Evolutionary conservation across 768 basidiomycete genomes (phyloP), one percentile per base, ranked within the genome.

Genomic region (Collybia sordida): DNA sequence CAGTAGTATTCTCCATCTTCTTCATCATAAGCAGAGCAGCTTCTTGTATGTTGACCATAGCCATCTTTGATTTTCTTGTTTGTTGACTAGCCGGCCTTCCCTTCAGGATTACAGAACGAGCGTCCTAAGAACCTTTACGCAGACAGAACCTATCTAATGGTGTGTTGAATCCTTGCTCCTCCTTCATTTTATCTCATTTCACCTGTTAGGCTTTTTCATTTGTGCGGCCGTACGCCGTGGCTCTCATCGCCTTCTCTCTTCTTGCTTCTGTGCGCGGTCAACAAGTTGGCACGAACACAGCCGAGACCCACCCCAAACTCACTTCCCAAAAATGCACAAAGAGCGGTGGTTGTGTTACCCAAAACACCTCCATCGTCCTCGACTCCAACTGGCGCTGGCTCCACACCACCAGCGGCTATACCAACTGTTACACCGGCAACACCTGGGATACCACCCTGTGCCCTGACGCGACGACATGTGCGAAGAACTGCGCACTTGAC

Each of bases 321-420:
- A 59, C 73, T 39, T 72, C 67, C 61, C 65, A 75, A 58, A 68
- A 74, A 50, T 82, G 81, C 62, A 74, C 79, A 34, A 31, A 31
- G 31, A 47, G 61, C 22, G 72, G 75, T 41, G 63, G 66, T 22
- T 80, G 80, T 65, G 66, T 64, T 4, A 70, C 67, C 15, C 62
- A 65, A 35, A 55, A 61, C 24, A 69, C 69, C 15, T 47, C 65
- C 31, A 69, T 83, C 58, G 73, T 75, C 44, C 71, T 83, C 64
- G 80, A 82, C 64, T 58, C 75, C 52, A 81, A 81, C 70, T 82
- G 78, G 78, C 78, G 81, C 52, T 81, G 78, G 78, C 59, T 76
- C 37, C 77, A 80, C 62, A 59, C 60, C 31, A 67, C 66, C 45
- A 56, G 54, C 43, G 60, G 62, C 42, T 63, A 66, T 65, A 68